Conservation (phyloP, 139 green algal species). For the Chlamydomonas sp. region DNA sequence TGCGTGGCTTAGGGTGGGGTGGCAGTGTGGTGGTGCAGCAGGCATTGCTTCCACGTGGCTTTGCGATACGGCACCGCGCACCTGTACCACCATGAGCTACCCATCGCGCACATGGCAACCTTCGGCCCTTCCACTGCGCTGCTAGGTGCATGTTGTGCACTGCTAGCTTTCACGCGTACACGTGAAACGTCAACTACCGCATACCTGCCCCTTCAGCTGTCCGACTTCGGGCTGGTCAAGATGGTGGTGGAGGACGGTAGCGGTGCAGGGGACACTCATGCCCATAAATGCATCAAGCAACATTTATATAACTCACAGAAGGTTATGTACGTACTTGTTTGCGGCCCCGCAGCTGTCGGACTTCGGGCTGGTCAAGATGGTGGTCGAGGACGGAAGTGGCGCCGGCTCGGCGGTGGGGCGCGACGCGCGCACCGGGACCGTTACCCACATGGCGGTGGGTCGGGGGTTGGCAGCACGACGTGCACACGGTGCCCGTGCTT, state of each 20-base stretch:
- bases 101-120: too few relatives aligned
- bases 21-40: too few relatives aligned
- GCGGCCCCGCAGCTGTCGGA: not conserved
- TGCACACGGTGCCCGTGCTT: not conserved
- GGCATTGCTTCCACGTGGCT: too few relatives aligned
- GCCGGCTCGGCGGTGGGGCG: not conserved
- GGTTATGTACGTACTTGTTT: not conserved
- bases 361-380: not conserved
- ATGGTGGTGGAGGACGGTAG: constrained; percentile 14
- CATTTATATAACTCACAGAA: not conserved
- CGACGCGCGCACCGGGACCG: constrained; percentile 21
- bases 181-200: not conserved
- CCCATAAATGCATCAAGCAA: not conserved
- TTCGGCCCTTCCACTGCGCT: too few relatives aligned
- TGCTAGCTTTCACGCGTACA: too few relatives aligned
- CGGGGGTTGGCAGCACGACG: not conserved
- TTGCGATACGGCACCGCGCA: too few relatives aligned
- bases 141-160: too few relatives aligned
- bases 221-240: constrained; percentile 33
- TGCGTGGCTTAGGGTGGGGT: too few relatives aligned
- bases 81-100: too few relatives aligned
- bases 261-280: not conserved
- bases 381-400: not conserved
- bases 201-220: not conserved
- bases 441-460: constrained; percentile 25